Base-by-base conservation (phyloP, 108 stramenopile species). In the Conticribra weissflogii region DNA sequence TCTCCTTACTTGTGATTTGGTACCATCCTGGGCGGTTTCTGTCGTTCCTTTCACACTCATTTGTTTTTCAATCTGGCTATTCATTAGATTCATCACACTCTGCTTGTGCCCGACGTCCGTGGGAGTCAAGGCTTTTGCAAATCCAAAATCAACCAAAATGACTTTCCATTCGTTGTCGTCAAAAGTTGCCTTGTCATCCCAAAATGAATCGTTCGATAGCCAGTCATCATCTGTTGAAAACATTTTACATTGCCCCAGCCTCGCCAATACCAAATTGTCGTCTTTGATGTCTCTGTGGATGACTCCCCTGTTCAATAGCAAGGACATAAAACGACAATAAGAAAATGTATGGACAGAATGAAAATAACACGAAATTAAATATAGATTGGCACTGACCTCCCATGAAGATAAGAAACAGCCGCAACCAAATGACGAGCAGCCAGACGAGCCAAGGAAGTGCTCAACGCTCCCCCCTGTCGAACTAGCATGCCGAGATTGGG, bases 121-220 rank as follows among this genome's bases (percentile, higher is more conserved):
- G 2, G 74, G 72, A 24, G 79, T 85, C 72, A 93, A 59, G 1
- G 90, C 89, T 32, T 87, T 77, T 0, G 93, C 90, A 78, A 94
- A 90, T 1, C 93, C 93, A 73, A 94, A 94, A 66, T 94, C 93
- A 0, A 94, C 86, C 34, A 94, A 51, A 62, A 88, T 81, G n/a
- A 88, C 45, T 49, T 78, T 86, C 88, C 87, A 94, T 55, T 83
- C 81, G 23, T 71, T 66, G 19, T 75, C 60, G 23, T 63, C 71
- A 33, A 88, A 83, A 17, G 62, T 70, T 28, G 78, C 73, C 30
- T 82, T 77, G 18, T 89, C 88, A 61, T 85, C 86, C 89, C 89
- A 89, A 47, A 87, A 86, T 17, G 73, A 55, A 48, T 76, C 66
- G 66, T 92, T 85, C 29, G 51, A 50, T 19, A 73, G 68, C 78